Evolutionary conservation across 2,329 filamentous ascomycete genomes (phyloP), one percentile per base, ranked within the genome.

Genomic region (Microdochium paspali): DNA sequence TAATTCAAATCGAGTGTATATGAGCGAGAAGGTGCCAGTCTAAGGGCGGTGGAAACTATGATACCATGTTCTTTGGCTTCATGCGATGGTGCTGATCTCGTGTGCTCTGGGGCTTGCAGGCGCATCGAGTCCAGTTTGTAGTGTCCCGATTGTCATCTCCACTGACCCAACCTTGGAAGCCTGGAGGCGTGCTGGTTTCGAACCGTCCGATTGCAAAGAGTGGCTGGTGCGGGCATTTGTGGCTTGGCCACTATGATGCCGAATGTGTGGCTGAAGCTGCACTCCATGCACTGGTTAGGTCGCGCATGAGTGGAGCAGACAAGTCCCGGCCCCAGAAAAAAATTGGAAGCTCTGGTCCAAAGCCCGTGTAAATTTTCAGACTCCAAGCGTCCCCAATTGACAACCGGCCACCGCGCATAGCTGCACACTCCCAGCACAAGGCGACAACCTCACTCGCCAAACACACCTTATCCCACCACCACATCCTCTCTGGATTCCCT

Each of bases 201-300:
- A n/a, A n/a, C n/a, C n/a, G n/a, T n/a, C 12, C 43, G 24, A 23
- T 10, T 21, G 24, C 26, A 24, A 26, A 10, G 25, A 26, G 45
- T 30, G 44, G 28, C 45, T 24, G 28, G n/a, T 32, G 45, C 28
- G 21, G 24, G 3, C 9, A 31, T 18, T 23, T 15, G 21, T 46
- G 18, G 26, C 35, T 20, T 35, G 18, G 24, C 10, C 15, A 23
- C 12, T 31, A 39, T 6, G 10, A 13, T 20, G 4, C 18, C 25
- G 10, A 4, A 28, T 12, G n/a, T 42, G 44, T 49, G 47, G 47
- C 35, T 44, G 44, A 30, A 49, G 47, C 47, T 49, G 20, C 9
- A 31, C 28, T 12, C 35, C 35, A 40, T 20, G 9, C 23, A n/a
- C n/a, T n/a, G n/a, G n/a, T n/a, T n/a, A n/a, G 13, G 35, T 28